Evolutionary conservation across 202 grass and related monocot species (phyloP).

Genomic region (Bolboschoenoplectus hybrid): DNA sequence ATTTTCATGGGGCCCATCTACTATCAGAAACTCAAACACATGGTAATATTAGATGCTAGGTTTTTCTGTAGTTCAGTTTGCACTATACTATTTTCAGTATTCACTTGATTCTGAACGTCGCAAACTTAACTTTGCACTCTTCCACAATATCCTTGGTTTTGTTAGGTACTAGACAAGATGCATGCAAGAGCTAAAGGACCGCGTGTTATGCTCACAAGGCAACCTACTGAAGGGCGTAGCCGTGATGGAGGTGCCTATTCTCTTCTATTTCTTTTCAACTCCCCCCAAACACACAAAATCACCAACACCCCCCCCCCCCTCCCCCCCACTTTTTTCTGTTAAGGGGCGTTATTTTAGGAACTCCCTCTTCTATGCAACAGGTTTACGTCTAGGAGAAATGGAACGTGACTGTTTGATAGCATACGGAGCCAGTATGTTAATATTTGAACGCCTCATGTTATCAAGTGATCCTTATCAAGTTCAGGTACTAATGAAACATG

Average conservation of each 20-base stretch:
- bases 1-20: conserved; percentile 99
- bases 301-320: not conserved
- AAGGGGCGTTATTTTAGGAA: not conserved
- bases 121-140: not conserved
- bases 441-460: conserved; percentile 88
- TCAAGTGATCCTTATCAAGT: conserved; percentile 99
- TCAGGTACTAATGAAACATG: conserved; percentile 57
- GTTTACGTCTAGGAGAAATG: conserved; percentile 95
- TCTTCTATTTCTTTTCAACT: not conserved
- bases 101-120: not conserved
- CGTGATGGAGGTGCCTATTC: conserved; percentile 73
- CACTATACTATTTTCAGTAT: conserved; percentile 20
- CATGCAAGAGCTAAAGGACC: conserved; percentile 91
- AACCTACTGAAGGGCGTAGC: conserved; percentile 95
- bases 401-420: conserved; percentile 98
- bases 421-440: conserved; percentile 95
- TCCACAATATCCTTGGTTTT: conserved; percentile 28
- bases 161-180: conserved; percentile 98
- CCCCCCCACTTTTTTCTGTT: not conserved
- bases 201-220: conserved; percentile 72
- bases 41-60: conserved; percentile 55
- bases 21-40: conserved; percentile 97
- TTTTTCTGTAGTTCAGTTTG: conserved; percentile 30
- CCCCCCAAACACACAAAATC: no score
- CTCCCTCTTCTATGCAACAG: conserved; percentile 32